Conservation (phyloP, 352 stramenopile species). For the Thalassiosira ordinaria region DNA sequence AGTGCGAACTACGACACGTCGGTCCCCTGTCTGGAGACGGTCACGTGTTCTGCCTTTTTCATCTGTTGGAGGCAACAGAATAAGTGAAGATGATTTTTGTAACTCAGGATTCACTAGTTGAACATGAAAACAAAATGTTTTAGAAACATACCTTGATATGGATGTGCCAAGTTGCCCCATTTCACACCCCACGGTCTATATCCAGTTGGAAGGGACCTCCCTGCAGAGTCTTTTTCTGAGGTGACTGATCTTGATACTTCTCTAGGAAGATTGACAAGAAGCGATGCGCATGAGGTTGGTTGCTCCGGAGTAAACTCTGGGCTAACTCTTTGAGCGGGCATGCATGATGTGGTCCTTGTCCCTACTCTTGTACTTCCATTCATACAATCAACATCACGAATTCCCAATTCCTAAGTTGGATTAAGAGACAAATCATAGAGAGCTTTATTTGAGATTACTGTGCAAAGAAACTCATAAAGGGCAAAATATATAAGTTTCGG, state of each 20-base stretch:
- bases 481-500: too few species aligned
- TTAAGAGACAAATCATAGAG: neutral
- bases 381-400: neutral
- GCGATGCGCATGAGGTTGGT: slow-evolving; percentile 34
- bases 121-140: neutral
- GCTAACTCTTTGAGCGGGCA: slow-evolving; percentile 1
- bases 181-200: slow-evolving; percentile 44
- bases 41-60: slow-evolving; percentile 3
- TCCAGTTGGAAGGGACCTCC: slow-evolving; percentile 2
- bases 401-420: slow-evolving; percentile 31
- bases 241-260: slow-evolving; percentile 19
- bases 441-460: too few species aligned
- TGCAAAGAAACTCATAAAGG: too few species aligned
- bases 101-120: too few species aligned
- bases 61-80: neutral
- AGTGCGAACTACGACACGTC: slow-evolving; percentile 61
- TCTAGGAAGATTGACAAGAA: slow-evolving; percentile 35
- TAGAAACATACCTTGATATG: slow-evolving; percentile 5
- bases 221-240: slow-evolving; percentile 15
- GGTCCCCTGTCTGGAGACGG: slow-evolving; percentile 48
- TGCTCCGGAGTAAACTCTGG: neutral
- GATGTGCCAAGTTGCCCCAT: slow-evolving; percentile 32
- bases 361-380: slow-evolving; percentile 27
- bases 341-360: slow-evolving; percentile 41
- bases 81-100: slow-evolving; percentile 3